phyloP scores from a whole-genome alignment of 768 basidiomycete species.

The Hypsizygus marmoreus region DNA sequence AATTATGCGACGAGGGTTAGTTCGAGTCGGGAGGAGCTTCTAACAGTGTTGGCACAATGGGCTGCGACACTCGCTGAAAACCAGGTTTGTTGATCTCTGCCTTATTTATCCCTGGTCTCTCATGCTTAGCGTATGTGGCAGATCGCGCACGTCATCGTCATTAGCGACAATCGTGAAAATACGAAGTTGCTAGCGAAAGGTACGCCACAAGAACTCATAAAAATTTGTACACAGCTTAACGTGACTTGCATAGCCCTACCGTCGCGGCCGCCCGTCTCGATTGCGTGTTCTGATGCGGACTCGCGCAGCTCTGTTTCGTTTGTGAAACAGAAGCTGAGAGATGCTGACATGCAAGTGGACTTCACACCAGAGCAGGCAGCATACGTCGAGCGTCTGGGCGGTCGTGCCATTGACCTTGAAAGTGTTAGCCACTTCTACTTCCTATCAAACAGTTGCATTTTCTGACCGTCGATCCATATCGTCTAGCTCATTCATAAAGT shows the following conservation, averaged over 20 bases:
- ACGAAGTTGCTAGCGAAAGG: conserved; percentile 83
- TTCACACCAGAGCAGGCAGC: conserved; percentile 58
- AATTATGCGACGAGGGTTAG: conserved; percentile 69
- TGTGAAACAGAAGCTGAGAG: conserved; percentile 75
- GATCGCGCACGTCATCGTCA: conserved; percentile 90
- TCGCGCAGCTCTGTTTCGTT: conserved; percentile 75
- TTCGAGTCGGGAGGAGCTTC: conserved; percentile 65
- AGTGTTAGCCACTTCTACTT: conserved; percentile 49
- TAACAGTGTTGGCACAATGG: conserved; percentile 82
- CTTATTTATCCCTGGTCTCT: not conserved
- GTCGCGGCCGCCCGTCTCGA: conserved; percentile 76
- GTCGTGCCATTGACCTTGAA: conserved; percentile 88
- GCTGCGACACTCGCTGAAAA: conserved; percentile 80
- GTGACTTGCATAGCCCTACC: conserved; percentile 64
- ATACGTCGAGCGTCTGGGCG: conserved; percentile 78
- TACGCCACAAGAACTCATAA: conserved; percentile 22
- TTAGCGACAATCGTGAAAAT: conserved; percentile 89
- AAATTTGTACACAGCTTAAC: not conserved
- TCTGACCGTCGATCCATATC: not conserved
- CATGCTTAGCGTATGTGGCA: conserved; percentile 26
- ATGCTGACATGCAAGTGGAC: conserved; percentile 51
- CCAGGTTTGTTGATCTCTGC: conserved; percentile 44
- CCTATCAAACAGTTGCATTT: not conserved
- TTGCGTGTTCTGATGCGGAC: conserved; percentile 87
- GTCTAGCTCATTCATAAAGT: conserved; percentile 85